Evolutionary conservation across 2,329 filamentous ascomycete genomes (phyloP).

Genomic region (Calonectria pauciramosa): DNA sequence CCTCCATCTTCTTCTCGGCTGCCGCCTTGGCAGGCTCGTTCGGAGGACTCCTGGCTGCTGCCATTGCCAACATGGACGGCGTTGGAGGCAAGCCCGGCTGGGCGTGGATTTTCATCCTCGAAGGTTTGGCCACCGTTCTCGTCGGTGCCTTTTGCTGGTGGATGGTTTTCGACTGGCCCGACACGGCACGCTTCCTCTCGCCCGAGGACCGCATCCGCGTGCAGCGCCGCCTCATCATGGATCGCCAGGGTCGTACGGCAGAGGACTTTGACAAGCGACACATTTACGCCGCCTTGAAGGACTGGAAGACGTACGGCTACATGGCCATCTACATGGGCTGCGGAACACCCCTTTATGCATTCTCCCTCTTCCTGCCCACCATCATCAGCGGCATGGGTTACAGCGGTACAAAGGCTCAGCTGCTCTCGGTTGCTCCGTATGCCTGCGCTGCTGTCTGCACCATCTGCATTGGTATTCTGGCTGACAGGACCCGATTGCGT

Average conservation of each 20-base stretch:
- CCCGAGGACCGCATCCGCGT: slow-evolving; percentile 77
- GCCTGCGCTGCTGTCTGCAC: slow-evolving; percentile 74
- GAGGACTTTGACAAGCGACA: slow-evolving; percentile 80
- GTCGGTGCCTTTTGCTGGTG: slow-evolving; percentile 77
- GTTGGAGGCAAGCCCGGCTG: slow-evolving; percentile 66
- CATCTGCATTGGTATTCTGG: slow-evolving; percentile 72
- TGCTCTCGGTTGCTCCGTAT: slow-evolving; percentile 72
- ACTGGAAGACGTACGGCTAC: slow-evolving; percentile 79
- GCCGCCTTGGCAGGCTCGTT: slow-evolving; percentile 83
- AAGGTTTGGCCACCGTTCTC: slow-evolving; percentile 76
- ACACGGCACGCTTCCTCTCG: slow-evolving; percentile 78
- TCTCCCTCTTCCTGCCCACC: slow-evolving; percentile 70
- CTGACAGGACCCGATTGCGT: slow-evolving; percentile 74
- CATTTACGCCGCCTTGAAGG: slow-evolving; percentile 77
- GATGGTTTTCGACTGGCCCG: slow-evolving; percentile 84
- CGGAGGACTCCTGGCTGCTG: slow-evolving; percentile 77
- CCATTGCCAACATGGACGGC: slow-evolving; percentile 76
- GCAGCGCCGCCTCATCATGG: slow-evolving; percentile 74
- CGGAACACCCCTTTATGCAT: slow-evolving; percentile 64
- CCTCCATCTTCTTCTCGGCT: slow-evolving; percentile 83
- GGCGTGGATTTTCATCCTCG: slow-evolving; percentile 75
- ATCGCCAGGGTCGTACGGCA: slow-evolving; percentile 76
- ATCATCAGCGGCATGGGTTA: slow-evolving; percentile 61
- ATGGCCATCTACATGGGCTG: slow-evolving; percentile 64
- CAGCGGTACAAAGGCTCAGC: slow-evolving; percentile 60